These are phyloP conservation scores for Acorus calamus DNA, from an alignment of 106 monocot species.

Conservation along the genomic window DNA sequence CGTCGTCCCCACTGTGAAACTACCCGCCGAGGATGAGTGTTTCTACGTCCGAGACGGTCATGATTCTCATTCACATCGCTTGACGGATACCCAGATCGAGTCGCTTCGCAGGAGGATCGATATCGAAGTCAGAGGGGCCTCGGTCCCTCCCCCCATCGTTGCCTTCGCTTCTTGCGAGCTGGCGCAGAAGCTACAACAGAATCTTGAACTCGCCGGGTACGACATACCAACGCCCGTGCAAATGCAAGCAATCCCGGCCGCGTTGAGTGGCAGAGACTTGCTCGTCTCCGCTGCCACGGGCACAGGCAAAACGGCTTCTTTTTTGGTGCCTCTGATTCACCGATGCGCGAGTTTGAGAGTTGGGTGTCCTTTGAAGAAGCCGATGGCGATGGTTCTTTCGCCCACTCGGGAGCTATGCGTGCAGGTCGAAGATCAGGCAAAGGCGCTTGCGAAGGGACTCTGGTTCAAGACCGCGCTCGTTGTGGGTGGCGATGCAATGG, in stretches of 20 bases:
- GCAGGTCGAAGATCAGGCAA: slow-evolving; percentile 81
- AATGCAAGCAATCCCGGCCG: slow-evolving; percentile 74
- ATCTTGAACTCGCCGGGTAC: slow-evolving; percentile 59
- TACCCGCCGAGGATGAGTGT: slow-evolving; percentile 55
- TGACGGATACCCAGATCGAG: slow-evolving; percentile 20
- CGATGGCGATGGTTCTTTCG: slow-evolving; percentile 67
- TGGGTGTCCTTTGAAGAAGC: slow-evolving; percentile 17
- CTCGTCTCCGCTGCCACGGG: slow-evolving; percentile 80
- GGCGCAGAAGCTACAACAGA: slow-evolving; percentile 52
- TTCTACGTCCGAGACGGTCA: slow-evolving; percentile 54
- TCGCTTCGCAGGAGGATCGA: slow-evolving; percentile 49
- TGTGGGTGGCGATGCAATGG: slow-evolving; percentile 72
- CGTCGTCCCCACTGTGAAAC: slow-evolving; percentile 7
- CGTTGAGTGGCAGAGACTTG: slow-evolving; percentile 40
- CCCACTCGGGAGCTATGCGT: slow-evolving; percentile 82
- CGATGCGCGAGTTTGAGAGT: slow-evolving; percentile 21
- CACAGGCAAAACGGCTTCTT: slow-evolving; percentile 80
- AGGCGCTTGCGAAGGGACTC: slow-evolving; percentile 61
- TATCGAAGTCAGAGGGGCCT: slow-evolving; percentile 38
- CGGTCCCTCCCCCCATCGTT: slow-evolving; percentile 36
- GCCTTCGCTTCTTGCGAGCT: slow-evolving; percentile 63
- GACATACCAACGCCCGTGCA: slow-evolving; percentile 75
- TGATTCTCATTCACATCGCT: slow-evolving; percentile 4
- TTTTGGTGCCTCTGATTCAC: slow-evolving; percentile 60
- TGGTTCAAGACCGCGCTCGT: slow-evolving; percentile 85